These are phyloP conservation scores for Phytopythium delawarense DNA, from an alignment of 352 stramenopile genomes.

Conservation along the genomic window DNA sequence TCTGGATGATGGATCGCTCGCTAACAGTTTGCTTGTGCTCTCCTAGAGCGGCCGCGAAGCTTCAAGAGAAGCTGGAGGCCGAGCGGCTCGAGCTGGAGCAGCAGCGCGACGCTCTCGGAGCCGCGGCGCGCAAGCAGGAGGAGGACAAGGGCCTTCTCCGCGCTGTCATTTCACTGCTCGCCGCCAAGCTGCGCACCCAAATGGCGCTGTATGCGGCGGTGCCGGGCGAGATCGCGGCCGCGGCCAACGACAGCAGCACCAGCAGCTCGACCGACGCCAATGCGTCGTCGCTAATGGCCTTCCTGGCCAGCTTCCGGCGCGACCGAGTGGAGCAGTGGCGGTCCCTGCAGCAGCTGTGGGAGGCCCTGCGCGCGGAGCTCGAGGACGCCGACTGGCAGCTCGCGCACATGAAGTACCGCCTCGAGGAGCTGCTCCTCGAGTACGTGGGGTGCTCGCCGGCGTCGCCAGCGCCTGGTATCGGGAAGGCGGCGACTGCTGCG, in stretches of 20 bases:
- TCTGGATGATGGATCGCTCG: not conserved
- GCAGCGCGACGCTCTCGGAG: conserved; percentile 12
- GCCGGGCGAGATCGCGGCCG: conserved; percentile 10
- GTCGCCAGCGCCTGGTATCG: not conserved
- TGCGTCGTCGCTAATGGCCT: conserved; percentile 12
- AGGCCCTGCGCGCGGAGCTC: conserved; percentile 34
- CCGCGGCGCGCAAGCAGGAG: conserved; percentile 14
- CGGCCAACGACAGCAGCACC: not conserved
- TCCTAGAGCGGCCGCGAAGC: conserved; percentile 37
- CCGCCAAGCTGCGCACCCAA: conserved; percentile 34
- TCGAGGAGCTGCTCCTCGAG: conserved; percentile 47
- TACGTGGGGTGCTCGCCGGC: conserved; percentile 6
- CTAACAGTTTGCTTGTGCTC: not conserved
- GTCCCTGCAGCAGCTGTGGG: conserved; percentile 41
- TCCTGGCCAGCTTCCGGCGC: conserved; percentile 21
- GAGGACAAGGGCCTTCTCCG: conserved; percentile 42
- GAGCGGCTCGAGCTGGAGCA: conserved; percentile 32
- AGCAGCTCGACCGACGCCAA: not conserved
- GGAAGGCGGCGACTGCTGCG: conserved; percentile 8
- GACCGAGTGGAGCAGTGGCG: conserved; percentile 38
- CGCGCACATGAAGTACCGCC: conserved; percentile 41
- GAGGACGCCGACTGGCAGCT: conserved; percentile 66
- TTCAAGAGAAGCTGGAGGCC: conserved; percentile 23
- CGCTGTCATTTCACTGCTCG: conserved; percentile 42
- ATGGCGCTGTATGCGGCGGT: conserved; percentile 42